Evolutionary conservation across 2,329 filamentous ascomycete species (phyloP), one percentile per base, ranked within the genome.

Genomic region (Xylaria multiplex): DNA sequence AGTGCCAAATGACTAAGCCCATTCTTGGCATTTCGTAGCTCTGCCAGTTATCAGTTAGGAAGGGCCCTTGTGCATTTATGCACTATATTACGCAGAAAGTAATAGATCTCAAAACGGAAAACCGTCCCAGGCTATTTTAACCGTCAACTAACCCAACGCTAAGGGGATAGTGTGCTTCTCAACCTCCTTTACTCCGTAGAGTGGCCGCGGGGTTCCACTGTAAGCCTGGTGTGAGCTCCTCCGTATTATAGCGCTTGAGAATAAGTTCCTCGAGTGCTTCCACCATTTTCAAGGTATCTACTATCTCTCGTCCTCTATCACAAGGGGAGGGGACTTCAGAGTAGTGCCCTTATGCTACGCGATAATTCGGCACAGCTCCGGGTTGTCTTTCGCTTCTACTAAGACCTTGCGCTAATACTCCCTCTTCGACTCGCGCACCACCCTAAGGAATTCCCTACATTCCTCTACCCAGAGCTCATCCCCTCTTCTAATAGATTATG

Each of bases 11-110:
- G 53, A 64, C 40, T 59, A 59, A 53, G 19, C 19, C 27, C 4
- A 27, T n/a, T 32, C 54, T 64, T 64, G 61, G 61, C 61, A 43
- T 27, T 43, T 14, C 22, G 37, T 43, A 43, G 53, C 53, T 55
- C 19, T 19, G 19, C 19, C 19, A 19, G 19, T 19, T 19, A 19
- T 19, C 19, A 19, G 19, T 19, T 19, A 19, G 19, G 19, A 19
- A 19, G 19, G 19, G 19, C 19, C 19, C 19, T 19, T 19, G 19
- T 19, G 19, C 19, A 19, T 19, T 19, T 19, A 19, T 19, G 19
- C 19, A 19, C 19, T 19, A 19, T 19, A 19, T 19, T 19, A 19
- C 19, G 19, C 19, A 19, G 19, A 19, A 19, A 19, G 19, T 19
- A 19, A 19, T 19, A 19, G 19, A 19, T 19, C 19, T 19, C 19